Evolutionary conservation across 352 stramenopile genomes (phyloP).

Genomic region (Elongisporangium undulatum): DNA sequence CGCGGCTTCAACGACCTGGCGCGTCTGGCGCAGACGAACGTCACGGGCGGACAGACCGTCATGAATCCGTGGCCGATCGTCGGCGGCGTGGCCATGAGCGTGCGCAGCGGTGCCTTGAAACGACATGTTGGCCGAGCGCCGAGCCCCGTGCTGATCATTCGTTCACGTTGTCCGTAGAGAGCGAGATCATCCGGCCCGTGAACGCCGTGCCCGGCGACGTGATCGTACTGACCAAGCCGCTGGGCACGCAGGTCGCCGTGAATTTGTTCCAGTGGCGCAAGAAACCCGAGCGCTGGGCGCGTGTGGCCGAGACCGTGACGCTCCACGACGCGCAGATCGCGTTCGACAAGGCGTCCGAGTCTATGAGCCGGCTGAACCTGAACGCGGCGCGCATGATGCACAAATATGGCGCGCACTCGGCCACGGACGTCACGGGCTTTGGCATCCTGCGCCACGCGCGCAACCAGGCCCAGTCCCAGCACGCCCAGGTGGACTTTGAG

Average conservation of each 20-base stretch:
- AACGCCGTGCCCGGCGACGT: slow-evolving; percentile 88
- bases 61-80: slow-evolving; percentile 96
- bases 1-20: slow-evolving; percentile 91
- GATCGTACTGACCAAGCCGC: slow-evolving; percentile 92
- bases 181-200: slow-evolving; percentile 87
- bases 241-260: slow-evolving; percentile 93
- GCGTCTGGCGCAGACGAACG: slow-evolving; percentile 83
- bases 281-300: slow-evolving; percentile 70
- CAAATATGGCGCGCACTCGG: slow-evolving; percentile 89
- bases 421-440: slow-evolving; percentile 96
- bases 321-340: slow-evolving; percentile 74
- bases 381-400: slow-evolving; percentile 90
- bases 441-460: slow-evolving; percentile 91
- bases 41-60: slow-evolving; percentile 94
- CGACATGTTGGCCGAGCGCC: not conserved
- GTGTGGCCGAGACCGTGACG: slow-evolving; percentile 66
- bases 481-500: slow-evolving; percentile 84
- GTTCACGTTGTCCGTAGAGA: slow-evolving; percentile 24
- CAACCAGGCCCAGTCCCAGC: slow-evolving; percentile 93
- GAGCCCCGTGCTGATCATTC: not conserved
- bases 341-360: slow-evolving; percentile 91
- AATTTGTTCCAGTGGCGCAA: slow-evolving; percentile 93
- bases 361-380: slow-evolving; percentile 92
- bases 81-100: slow-evolving; percentile 90
- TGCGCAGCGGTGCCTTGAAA: slow-evolving; percentile 50